Base-by-base conservation (phyloP, 257 asterid species). In the Ophiorrhiza pumila region DNA sequence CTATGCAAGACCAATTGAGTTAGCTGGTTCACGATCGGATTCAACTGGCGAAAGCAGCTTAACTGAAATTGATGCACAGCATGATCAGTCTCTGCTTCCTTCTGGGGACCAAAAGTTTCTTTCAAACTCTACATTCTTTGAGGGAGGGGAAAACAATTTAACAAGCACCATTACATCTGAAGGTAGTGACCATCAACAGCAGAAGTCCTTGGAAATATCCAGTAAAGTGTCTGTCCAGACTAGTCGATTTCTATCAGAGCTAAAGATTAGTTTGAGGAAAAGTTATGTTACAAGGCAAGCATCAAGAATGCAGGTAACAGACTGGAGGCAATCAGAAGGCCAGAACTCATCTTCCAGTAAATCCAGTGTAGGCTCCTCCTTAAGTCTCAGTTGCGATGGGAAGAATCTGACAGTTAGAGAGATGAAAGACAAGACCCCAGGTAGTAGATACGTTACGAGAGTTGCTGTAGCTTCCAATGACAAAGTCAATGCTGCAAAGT, bases 281-380 rank as follows among this genome's bases (percentile, higher is more conserved):
- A 76, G 84, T 63, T 76, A 77, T 71, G 89, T 77, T 71, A 80
- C 81, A 52, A 76, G 85, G 76, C 87, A 72, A 71, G 87, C 86
- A 68, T 76, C 77, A 27, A 79, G 87, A 76, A 41, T 74, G 68
- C 78, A 71, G 79, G 74, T 76, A 41, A 59, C 78, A 45, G 72
- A 68, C 57, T 53, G 27, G 41, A 76, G 64, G 63, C 73, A 75
- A 62, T 75, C 80, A 18, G 86, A 76, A 67, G 77, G 79, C 68
- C 59, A 8, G 76, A 83, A 77, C 56, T 76, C 81, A 64, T 76
- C 77, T 53, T 85, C 87, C 56, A 61, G 82, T 67, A 82, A 80
- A 74, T 81, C 84, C 17, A 85, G 86, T 71, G 71, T 79, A 20
- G 82, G 83, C 29, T 85, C 83, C 74, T 82, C 84, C 65, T 65